Conservation (phyloP, 768 basidiomycete species). For the Tephrocybe rancida region DNA sequence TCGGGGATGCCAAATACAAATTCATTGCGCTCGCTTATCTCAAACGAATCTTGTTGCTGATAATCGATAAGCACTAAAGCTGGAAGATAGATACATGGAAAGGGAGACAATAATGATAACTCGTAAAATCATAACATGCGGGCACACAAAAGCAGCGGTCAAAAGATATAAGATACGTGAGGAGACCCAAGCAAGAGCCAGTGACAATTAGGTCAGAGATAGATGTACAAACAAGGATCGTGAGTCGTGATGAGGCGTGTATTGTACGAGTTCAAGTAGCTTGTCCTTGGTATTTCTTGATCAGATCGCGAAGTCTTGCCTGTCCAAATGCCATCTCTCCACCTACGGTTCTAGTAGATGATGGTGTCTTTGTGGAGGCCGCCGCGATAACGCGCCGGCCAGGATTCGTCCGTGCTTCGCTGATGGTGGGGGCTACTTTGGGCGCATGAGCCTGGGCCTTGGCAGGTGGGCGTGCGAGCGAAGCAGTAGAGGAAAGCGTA, state of each 20-base stretch:
- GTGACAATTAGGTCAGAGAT: neutral
- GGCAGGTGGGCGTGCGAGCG: constrained; percentile 56
- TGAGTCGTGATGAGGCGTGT: neutral
- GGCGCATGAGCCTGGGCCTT: constrained; percentile 19
- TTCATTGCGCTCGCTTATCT: too few species aligned
- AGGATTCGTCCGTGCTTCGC: constrained; percentile 25
- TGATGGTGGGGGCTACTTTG: constrained; percentile 38
- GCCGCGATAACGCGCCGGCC: constrained; percentile 3
- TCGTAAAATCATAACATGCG: constrained; percentile 7
- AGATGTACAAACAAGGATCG: neutral
- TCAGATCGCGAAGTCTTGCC: constrained; percentile 74
- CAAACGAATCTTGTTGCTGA: too few species aligned
- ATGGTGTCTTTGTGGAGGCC: constrained; percentile 17
- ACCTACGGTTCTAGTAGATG: constrained; percentile 26
- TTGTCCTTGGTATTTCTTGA: constrained; percentile 75
- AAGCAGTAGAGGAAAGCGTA: constrained; percentile 75
- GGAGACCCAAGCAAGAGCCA: neutral
- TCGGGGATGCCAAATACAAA: too few species aligned
- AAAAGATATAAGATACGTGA: neutral
- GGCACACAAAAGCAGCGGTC: neutral
- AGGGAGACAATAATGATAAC: constrained; percentile 15
- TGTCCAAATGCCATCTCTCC: constrained; percentile 74
- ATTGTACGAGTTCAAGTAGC: constrained; percentile 5
- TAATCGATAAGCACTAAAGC: neutral
- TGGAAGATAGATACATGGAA: neutral